Percentiles rank a stretch among this genome's conserved stretches.
These are phyloP conservation scores for Hygrophorus pudorinus DNA, from an alignment of 768 basidiomycete genomes.

Conservation along the genomic window DNA sequence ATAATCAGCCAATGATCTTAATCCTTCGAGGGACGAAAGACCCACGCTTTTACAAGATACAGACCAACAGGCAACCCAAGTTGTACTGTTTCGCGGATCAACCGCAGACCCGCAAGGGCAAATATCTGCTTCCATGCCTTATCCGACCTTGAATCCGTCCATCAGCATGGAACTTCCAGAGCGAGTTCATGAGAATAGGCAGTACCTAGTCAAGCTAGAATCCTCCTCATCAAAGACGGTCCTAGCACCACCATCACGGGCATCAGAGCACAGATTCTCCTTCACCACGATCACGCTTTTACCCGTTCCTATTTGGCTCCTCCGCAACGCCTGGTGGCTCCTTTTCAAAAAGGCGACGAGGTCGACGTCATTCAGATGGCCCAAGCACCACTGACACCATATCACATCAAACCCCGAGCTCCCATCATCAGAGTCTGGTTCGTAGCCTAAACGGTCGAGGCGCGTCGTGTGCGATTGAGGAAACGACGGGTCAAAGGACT, in stretches of 20 bases:
- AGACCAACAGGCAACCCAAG: slow-evolving; percentile 74
- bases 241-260: slow-evolving; percentile 33
- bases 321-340: slow-evolving; percentile 51
- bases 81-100: slow-evolving; percentile 72
- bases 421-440: slow-evolving; percentile 36
- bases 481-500: slow-evolving; percentile 65
- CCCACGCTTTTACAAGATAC: slow-evolving; percentile 82
- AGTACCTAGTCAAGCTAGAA: slow-evolving; percentile 81
- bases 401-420: slow-evolving; percentile 76
- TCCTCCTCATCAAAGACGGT: slow-evolving; percentile 76
- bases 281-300: slow-evolving; percentile 76
- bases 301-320: slow-evolving; percentile 22
- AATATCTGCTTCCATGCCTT: slow-evolving; percentile 74
- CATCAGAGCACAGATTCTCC: slow-evolving; percentile 76
- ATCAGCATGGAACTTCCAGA: not conserved
- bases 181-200: not conserved
- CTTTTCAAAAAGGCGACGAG: slow-evolving; percentile 68
- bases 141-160: slow-evolving; percentile 53
- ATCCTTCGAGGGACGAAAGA: slow-evolving; percentile 3
- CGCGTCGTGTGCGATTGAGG: slow-evolving; percentile 44
- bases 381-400: slow-evolving; percentile 98
- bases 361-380: slow-evolving; percentile 71
- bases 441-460: slow-evolving; percentile 60
- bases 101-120: slow-evolving; percentile 53
- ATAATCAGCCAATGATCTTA: not conserved